A percentile compares a stretch with the other conserved stretches of the same genome.
Conservation (phyloP, 2,329 filamentous ascomycete genomes). For the Aspergillus novofumigatus region DNA sequence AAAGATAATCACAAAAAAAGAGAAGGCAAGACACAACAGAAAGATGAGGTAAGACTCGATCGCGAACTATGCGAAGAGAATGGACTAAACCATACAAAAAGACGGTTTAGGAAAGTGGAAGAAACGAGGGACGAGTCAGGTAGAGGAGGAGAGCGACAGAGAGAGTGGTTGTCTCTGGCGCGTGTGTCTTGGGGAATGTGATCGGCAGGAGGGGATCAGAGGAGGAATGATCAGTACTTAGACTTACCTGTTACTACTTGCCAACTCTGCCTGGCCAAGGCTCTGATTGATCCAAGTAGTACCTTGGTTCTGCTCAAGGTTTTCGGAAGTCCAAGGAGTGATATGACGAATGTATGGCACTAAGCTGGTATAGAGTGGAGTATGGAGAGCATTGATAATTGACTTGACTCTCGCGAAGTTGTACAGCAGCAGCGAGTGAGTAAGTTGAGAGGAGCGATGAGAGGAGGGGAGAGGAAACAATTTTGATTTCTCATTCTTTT, state of each 20-base stretch:
- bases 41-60: slow-evolving; percentile 11
- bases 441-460: background rate
- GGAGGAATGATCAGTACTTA: slow-evolving; percentile 7
- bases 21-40: slow-evolving; percentile 2
- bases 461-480: background rate
- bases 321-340: background rate
- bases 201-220: slow-evolving; percentile 35
- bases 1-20: background rate
- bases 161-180: slow-evolving; percentile 5
- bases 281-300: background rate
- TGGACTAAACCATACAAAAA: background rate
- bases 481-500: background rate
- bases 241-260: background rate
- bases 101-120: background rate
- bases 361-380: background rate
- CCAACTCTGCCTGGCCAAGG: background rate
- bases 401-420: background rate
- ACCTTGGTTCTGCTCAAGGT: background rate
- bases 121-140: slow-evolving; percentile 1
- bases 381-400: slow-evolving; percentile 8
- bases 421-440: background rate
- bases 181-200: slow-evolving; percentile 24
- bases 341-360: background rate
- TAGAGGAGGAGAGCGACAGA: slow-evolving; percentile 4
- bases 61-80: slow-evolving; percentile 14